Base-by-base conservation (phyloP, 2,329 filamentous ascomycete genomes). In the Curvularia lunata region DNA sequence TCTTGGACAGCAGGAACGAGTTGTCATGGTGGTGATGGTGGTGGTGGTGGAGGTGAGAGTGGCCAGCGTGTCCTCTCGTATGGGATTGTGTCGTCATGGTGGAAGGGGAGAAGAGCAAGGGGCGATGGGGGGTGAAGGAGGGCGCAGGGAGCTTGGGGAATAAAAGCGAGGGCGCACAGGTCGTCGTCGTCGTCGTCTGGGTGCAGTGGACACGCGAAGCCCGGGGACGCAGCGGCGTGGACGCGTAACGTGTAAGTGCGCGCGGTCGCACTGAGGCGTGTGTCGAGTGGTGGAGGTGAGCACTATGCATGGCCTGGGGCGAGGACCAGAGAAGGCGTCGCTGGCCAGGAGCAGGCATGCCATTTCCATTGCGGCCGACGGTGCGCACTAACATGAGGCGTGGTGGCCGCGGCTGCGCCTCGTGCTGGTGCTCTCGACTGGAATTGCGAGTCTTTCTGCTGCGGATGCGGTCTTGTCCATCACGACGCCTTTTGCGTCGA, bases 11-110 rank as follows among this genome's bases (percentile, higher is more conserved):
- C 48, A 96, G 83, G 75, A 92, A 95, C 41, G 87, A 85, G 78
- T 91, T 95, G 78, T 97, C 92, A 76, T 95, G 91, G 74, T 92
- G 88, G 71, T 94, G 90, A 70, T 81, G 80, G 69, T 81, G 80
- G 67, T 86, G 85, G 56, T 81, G 80, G 12, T 43, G 40, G 18
- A 42, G 21, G 67, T 86, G 85, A 55, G 80, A 78, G 64, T 87
- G 85, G 74, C 75, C 74, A 18, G 68, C 70, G 59, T 78, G 74
- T 37, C 34, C 34, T 37, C 16, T 37, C 54, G 67, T 71, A 64
- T 77, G 74, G 23, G 63, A 65, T 46, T 60, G 56, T 46, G 59
- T 61, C 28, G 67, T 69, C 71, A 75, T 73, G 68, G 68, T 60
- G 58, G 67, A 59, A 62, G 67, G 66, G 55, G 66, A 61, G 61